A percentile compares a stretch with the other conserved stretches of the same genome.
phyloP scores from a whole-genome alignment of 169 alveolate species.

The Plasmodium vivax region DNA sequence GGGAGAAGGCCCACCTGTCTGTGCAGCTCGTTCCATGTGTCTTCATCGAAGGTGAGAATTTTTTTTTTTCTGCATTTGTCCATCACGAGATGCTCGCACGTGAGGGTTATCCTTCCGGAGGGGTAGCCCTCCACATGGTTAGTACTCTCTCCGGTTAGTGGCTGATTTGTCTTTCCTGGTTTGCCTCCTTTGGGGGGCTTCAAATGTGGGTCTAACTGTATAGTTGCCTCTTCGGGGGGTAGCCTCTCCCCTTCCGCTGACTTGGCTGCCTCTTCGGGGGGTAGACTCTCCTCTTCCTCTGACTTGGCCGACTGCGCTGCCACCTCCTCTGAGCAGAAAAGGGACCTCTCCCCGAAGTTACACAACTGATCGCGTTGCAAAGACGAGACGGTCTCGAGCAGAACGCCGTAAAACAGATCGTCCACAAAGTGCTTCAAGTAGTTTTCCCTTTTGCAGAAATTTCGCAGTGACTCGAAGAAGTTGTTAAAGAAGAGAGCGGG shows the following conservation, averaged over 20 bases:
- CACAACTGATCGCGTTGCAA: background rate
- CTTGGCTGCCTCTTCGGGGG: background rate
- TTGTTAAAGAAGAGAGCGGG: conserved; percentile 12
- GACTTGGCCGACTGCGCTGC: background rate
- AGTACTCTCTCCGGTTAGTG: background rate
- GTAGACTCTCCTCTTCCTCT: background rate
- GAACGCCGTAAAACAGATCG: background rate
- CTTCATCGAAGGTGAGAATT: background rate
- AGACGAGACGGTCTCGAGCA: background rate
- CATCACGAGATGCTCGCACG: background rate
- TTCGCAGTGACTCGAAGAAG: background rate
- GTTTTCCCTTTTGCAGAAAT: conserved; percentile 5
- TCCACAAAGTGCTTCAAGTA: background rate
- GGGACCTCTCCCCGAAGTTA: background rate
- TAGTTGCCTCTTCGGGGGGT: background rate
- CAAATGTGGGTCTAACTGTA: background rate
- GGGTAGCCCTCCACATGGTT: background rate
- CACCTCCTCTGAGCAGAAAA: background rate
- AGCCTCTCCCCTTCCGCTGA: background rate
- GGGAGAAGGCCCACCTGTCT: conserved; percentile 19
- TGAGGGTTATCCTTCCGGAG: background rate
- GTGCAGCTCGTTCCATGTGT: background rate
- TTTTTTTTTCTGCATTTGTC: conserved; percentile 3
- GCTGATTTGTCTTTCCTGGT: too few species aligned
- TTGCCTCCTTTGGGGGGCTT: background rate